These are phyloP conservation scores for Penicillium concentricum DNA, from an alignment of 2,329 filamentous ascomycete species.

Conservation along the genomic window DNA sequence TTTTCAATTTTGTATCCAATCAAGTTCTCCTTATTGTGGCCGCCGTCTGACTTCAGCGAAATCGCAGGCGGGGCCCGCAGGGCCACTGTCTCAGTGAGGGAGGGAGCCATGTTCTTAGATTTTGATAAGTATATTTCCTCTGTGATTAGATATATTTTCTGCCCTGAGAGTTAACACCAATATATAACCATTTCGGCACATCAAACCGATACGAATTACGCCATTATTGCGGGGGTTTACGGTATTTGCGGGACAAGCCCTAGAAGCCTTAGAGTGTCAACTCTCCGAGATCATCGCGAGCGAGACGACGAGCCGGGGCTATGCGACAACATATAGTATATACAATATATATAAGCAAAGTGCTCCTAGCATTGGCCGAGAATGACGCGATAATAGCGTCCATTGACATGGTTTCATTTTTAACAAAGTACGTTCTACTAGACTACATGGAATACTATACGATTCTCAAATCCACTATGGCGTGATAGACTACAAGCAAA, in stretches of 20 bases:
- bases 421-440: too few relatives aligned
- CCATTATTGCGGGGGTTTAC: conserved; percentile 17
- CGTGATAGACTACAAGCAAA: not conserved
- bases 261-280: not conserved
- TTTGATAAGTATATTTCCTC: too few relatives aligned
- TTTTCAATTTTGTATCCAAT: conserved; percentile 42
- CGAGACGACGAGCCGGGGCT: conserved; percentile 2
- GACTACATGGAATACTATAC: not conserved
- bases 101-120: conserved; percentile 33
- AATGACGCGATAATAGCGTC: conserved; percentile 8
- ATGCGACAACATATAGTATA: not conserved
- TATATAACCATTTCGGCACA: conserved; percentile 14
- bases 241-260: not conserved
- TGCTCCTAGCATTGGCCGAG: not conserved
- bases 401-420: too few relatives aligned
- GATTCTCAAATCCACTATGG: not conserved
- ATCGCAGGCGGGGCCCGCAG: conserved; percentile 27
- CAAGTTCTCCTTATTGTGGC: conserved; percentile 39
- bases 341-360: not conserved
- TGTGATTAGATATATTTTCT: too few relatives aligned
- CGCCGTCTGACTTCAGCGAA: conserved; percentile 30
- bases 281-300: not conserved
- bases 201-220: conserved; percentile 12
- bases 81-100: conserved; percentile 31
- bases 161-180: not conserved